Conservation (phyloP, 139 green algal genomes). For the Prasinococcaceae sp. region DNA sequence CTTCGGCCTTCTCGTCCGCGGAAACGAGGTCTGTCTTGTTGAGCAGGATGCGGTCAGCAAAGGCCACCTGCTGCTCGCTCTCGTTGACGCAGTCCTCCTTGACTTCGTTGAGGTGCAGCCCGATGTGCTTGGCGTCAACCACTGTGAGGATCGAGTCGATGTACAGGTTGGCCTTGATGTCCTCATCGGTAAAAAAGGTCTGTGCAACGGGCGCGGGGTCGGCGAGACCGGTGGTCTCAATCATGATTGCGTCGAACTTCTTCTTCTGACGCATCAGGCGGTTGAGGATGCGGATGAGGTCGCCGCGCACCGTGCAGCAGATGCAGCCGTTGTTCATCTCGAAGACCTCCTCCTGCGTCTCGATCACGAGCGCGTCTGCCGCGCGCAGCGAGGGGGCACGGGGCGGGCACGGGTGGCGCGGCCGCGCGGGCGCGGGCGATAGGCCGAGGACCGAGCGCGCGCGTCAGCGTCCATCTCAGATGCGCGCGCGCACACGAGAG, state of each 20-base stretch:
- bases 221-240: constrained; percentile 80
- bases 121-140: constrained; percentile 65
- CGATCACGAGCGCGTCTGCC: too few species aligned
- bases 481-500: too few species aligned
- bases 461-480: too few species aligned
- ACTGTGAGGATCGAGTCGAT: constrained; percentile 55
- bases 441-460: too few species aligned
- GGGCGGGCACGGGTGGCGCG: neutral
- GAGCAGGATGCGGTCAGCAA: constrained; percentile 71
- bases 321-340: constrained; percentile 95
- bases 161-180: constrained; percentile 15
- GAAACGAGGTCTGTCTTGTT: constrained; percentile 48
- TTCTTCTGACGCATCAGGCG: constrained; percentile 15
- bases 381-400: neutral
- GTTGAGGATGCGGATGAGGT: constrained; percentile 60
- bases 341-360: constrained; percentile 77
- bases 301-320: constrained; percentile 86
- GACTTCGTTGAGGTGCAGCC: constrained; percentile 59
- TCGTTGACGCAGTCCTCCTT: constrained; percentile 70
- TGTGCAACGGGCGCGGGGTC: constrained; percentile 72
- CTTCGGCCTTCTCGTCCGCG: constrained; percentile 22
- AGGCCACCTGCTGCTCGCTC: constrained; percentile 61
- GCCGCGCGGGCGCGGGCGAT: too few species aligned
- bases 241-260: constrained; percentile 68
- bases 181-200: constrained; percentile 77